Base-by-base conservation (phyloP, 2,329 filamentous ascomycete species). In the Pseudovirgaria hyperparasitica region DNA sequence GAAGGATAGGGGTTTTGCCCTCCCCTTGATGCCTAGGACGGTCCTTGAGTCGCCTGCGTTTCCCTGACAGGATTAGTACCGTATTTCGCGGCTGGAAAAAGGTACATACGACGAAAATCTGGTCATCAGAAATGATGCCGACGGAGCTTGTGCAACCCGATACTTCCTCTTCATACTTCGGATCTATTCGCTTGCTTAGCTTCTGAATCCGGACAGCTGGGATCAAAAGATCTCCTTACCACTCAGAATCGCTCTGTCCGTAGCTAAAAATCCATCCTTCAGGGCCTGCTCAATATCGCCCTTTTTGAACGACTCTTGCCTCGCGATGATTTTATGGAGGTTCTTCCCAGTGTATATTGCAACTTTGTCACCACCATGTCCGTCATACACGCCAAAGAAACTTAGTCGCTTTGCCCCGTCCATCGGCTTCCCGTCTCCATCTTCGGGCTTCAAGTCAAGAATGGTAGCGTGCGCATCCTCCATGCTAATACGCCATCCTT, bases 401-500 rank as follows among this genome's bases (percentile, higher is more conserved):
- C 85, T 85, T 48, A 96, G 67, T 51, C 80, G 76, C 45, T 77
- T 72, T 43, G 77, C 43, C 38, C 42, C 46, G 42, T 62, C 9
- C 20, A 17, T 58, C 38, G 61, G 57, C 24, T 68, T 63, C 36
- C 65, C 60, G 33, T 49, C 53, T 19, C 58, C 58, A 43, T 61
- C 60, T 35, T 65, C 62, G 34, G 73, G 65, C 48, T 90, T 72
- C 41, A 96, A 73, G 57, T 96, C 82, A 52, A 98, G 79, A 27
- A 96, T 64, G 30, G 81, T 72, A 35, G 82, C 82, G 62, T 98
- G 90, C 38, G 90, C 76, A 55, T 98, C 90, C 58, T 98, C 90
- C 90, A 98, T 98, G 66, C 82, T 93, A 63, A 98, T 96, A 63
- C 90, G 81, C 90, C 90, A 98, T 66, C 90, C 90, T 62, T 98